Evolutionary conservation across 176 grass and related monocot species (phyloP).

Genomic region (Avena atlantica): DNA sequence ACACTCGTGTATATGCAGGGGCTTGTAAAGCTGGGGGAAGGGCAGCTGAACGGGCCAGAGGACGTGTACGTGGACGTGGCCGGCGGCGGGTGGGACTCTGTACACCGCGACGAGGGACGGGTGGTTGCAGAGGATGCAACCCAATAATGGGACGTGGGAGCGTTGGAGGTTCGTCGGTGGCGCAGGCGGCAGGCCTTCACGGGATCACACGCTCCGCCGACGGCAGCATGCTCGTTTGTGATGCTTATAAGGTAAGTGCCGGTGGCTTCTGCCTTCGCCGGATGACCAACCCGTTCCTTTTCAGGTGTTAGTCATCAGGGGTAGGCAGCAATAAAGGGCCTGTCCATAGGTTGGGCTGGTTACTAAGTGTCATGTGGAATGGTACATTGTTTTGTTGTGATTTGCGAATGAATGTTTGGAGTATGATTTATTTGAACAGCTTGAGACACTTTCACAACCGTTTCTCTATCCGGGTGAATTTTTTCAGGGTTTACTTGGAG

Average conservation of each 20-base stretch:
- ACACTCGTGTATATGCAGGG: constrained; percentile 12
- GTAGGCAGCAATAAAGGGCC: too few species aligned
- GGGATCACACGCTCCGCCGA: constrained; percentile 52
- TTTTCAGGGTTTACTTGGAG: constrained; percentile 61
- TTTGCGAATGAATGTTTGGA: too few species aligned
- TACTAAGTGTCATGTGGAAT: too few species aligned
- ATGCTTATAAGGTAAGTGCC: constrained; percentile 54
- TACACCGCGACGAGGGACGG: constrained; percentile 78
- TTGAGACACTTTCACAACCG: not conserved
- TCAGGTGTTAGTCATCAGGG: too few species aligned
- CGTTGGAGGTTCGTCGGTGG: constrained; percentile 68
- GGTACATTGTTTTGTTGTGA: too few species aligned
- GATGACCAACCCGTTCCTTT: too few species aligned
- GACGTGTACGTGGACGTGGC: constrained; percentile 71
- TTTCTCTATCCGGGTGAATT: not conserved
- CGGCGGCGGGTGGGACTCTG: constrained; percentile 52
- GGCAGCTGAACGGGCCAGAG: constrained; percentile 58
- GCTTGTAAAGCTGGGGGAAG: constrained; percentile 76
- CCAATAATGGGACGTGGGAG: constrained; percentile 68
- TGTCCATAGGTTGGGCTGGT: too few species aligned
- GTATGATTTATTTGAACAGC: too few species aligned
- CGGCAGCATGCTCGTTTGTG: constrained; percentile 65
- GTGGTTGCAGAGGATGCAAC: constrained; percentile 70
- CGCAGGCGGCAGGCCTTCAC: constrained; percentile 5
- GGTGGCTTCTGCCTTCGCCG: too few species aligned